These are phyloP conservation scores for Elaeagnus macrophylla DNA, from an alignment of 306 rosid genomes.

Conservation along the genomic window DNA sequence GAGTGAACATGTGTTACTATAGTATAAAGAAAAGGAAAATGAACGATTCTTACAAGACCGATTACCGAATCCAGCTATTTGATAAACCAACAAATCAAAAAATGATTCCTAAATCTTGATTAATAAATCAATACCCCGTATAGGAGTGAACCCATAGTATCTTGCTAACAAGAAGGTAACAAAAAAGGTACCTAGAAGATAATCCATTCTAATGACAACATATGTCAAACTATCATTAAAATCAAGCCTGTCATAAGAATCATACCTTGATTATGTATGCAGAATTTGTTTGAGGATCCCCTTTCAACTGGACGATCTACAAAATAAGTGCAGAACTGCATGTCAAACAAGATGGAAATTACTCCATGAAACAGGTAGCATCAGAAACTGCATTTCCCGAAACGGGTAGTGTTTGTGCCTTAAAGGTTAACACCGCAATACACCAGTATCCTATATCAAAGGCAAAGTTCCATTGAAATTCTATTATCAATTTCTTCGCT, in stretches of 20 bases:
- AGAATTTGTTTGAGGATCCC: conserved; percentile 54
- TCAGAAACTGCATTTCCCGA: background rate
- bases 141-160: conserved; percentile 2
- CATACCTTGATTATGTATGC: conserved; percentile 77
- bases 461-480: too few species aligned
- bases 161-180: conserved; percentile 4
- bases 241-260: conserved; percentile 18
- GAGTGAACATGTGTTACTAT: background rate
- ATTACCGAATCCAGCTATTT: too few species aligned
- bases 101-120: too few species aligned
- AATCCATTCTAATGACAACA: conserved; percentile 5
- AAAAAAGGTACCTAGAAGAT: background rate
- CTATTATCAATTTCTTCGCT: too few species aligned
- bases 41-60: too few species aligned
- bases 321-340: conserved; percentile 83
- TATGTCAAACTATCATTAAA: background rate
- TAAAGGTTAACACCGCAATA: background rate
- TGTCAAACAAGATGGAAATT: conserved; percentile 66
- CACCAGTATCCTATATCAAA: too few species aligned
- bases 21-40: too few species aligned
- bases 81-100: too few species aligned
- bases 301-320: conserved; percentile 59
- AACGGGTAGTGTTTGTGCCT: background rate
- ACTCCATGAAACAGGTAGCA: conserved; percentile 26
- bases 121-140: too few species aligned